These are phyloP conservation scores for Lyophyllum atratum DNA, from an alignment of 768 basidiomycete species.

Conservation along the genomic window DNA sequence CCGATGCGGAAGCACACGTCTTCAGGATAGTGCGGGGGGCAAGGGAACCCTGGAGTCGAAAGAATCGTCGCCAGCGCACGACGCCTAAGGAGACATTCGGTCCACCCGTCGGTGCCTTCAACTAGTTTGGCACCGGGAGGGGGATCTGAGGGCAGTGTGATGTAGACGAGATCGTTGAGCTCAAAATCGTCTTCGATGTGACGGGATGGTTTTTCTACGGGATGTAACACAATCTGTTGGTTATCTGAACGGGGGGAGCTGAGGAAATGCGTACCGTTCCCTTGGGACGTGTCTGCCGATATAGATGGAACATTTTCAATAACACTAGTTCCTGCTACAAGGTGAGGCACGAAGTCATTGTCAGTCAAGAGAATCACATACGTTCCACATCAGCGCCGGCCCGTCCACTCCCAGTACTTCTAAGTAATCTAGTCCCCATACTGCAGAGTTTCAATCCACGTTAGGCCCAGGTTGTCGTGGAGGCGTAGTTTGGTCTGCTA, in stretches of 20 bases:
- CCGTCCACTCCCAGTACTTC: not conserved
- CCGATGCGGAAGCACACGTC: conserved; percentile 14
- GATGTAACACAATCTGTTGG: not conserved
- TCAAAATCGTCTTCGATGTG: conserved; percentile 6
- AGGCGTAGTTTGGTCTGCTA: not conserved
- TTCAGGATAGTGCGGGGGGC: conserved; percentile 8
- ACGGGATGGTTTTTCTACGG: not conserved
- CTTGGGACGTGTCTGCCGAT: not conserved
- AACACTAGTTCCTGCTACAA: not conserved
- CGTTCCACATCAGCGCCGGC: not conserved
- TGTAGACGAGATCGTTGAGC: conserved; percentile 13
- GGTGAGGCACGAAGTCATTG: not conserved
- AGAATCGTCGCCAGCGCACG: conserved; percentile 8
- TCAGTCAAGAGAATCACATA: not conserved
- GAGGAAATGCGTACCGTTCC: not conserved
- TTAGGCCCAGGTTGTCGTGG: not conserved
- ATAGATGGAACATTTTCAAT: not conserved
- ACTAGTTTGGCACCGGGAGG: not conserved
- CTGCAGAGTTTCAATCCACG: not conserved
- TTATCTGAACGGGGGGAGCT: not conserved
- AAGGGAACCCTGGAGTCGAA: conserved; percentile 13
- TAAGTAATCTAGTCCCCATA: not conserved
- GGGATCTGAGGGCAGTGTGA: conserved; percentile 6
- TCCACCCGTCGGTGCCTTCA: conserved; percentile 11
- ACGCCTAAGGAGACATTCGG: conserved; percentile 18